A percentile compares a stretch with the other conserved stretches of the same genome.
Conservation (phyloP, 1,284 basidiomycete genomes). For the Ustilago esculenta region DNA sequence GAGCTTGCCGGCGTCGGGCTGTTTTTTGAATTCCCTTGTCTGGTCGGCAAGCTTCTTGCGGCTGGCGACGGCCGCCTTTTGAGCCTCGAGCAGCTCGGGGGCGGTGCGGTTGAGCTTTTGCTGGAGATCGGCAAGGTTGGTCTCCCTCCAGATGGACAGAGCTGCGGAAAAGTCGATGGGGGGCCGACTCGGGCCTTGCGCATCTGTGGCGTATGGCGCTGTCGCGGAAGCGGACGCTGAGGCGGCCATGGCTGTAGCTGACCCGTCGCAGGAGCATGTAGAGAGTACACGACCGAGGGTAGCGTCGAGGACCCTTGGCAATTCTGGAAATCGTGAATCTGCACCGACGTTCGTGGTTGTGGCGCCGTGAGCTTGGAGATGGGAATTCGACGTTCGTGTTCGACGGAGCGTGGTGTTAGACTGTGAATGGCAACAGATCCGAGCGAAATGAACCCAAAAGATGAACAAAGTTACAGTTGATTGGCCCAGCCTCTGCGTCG, state of each 20-base stretch:
- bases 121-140: slow-evolving; percentile 46
- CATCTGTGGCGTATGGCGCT: slow-evolving; percentile 23
- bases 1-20: slow-evolving; percentile 49
- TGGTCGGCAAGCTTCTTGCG: slow-evolving; percentile 63
- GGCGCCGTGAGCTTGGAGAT: no score
- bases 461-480: no score
- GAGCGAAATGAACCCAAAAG: no score
- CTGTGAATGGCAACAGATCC: no score
- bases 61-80: slow-evolving; percentile 53
- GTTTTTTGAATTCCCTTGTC: slow-evolving; percentile 62
- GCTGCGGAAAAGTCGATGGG: slow-evolving; percentile 51
- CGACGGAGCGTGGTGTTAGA: no score
- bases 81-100: slow-evolving; percentile 40
- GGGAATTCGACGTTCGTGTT: no score
- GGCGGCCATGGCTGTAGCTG: slow-evolving; percentile 7
- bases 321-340: background rate
- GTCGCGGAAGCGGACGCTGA: slow-evolving; percentile 6
- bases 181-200: slow-evolving; percentile 21
- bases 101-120: slow-evolving; percentile 36
- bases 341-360: slow-evolving; percentile 7
- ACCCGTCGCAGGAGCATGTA: background rate
- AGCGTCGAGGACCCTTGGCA: background rate
- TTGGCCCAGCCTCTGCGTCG: no score
- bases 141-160: slow-evolving; percentile 52
- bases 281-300: background rate